A percentile compares a stretch with the other conserved stretches of the same genome.
These are phyloP conservation scores for Colletotrichum spaethianum DNA, from an alignment of 2,329 filamentous ascomycete genomes.

Conservation along the genomic window DNA sequence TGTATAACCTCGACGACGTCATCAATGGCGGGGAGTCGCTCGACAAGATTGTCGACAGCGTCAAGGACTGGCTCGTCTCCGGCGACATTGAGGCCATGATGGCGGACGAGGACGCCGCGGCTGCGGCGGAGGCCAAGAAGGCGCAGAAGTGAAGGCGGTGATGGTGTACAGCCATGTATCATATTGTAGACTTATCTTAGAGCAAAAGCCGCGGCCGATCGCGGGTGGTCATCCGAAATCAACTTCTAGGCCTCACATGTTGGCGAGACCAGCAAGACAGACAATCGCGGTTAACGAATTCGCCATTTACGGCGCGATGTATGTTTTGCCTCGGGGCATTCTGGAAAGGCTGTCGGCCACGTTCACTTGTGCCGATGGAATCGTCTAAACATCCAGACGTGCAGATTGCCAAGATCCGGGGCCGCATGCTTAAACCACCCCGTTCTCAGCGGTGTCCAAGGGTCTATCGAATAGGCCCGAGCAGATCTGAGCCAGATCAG, in stretches of 20 bases:
- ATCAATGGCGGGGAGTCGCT: slow-evolving; percentile 80
- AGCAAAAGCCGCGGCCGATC: background rate
- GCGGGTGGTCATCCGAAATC: background rate
- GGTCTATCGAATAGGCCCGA: background rate
- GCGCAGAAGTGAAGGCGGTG: slow-evolving; percentile 15
- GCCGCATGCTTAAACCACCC: slow-evolving; percentile 21
- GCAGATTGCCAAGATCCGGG: slow-evolving; percentile 25
- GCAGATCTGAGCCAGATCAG: background rate
- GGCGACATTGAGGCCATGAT: slow-evolving; percentile 81
- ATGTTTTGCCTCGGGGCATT: background rate
- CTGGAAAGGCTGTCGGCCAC: background rate
- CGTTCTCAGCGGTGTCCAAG: background rate
- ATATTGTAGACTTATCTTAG: slow-evolving; percentile 17
- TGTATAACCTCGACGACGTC: slow-evolving; percentile 86
- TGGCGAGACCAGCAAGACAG: background rate
- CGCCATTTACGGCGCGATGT: background rate
- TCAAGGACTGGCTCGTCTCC: slow-evolving; percentile 81
- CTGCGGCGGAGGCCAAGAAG: slow-evolving; percentile 37
- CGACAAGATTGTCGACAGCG: slow-evolving; percentile 83
- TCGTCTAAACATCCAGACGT: slow-evolving; percentile 18
- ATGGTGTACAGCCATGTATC: slow-evolving; percentile 4
- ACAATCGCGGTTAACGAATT: background rate
- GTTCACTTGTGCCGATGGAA: background rate
- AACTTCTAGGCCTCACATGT: background rate
- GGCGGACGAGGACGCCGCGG: slow-evolving; percentile 69